phyloP scores from a whole-genome alignment of 2,329 filamentous ascomycete genomes.

The Exophiala viscosa region DNA sequence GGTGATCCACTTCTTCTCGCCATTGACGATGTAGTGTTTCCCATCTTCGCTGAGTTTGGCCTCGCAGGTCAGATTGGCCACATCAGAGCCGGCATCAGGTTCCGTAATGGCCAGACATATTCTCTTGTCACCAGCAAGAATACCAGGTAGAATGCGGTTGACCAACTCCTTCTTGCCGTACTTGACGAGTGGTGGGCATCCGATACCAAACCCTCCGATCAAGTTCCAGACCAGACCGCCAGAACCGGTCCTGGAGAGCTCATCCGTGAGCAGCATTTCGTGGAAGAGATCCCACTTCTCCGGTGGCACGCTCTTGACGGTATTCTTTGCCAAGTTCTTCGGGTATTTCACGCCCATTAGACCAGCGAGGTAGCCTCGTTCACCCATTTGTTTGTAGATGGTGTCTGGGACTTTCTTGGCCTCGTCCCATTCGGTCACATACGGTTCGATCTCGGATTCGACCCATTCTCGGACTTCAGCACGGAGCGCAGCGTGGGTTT shows the following conservation, averaged over 20 bases:
- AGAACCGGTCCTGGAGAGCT: slow-evolving; percentile 81
- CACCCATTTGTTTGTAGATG: slow-evolving; percentile 94
- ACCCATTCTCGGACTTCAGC: slow-evolving; percentile 91
- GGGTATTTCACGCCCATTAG: slow-evolving; percentile 78
- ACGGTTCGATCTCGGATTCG: slow-evolving; percentile 80
- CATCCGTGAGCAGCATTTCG: slow-evolving; percentile 91
- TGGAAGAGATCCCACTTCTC: slow-evolving; percentile 99
- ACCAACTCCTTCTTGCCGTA: slow-evolving; percentile 82
- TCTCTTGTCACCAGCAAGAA: slow-evolving; percentile 88
- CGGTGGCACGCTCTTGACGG: slow-evolving; percentile 71
- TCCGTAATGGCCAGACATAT: slow-evolving; percentile 98
- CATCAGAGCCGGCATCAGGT: slow-evolving; percentile 89
- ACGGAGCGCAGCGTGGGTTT: slow-evolving; percentile 85
- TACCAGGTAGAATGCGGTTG: slow-evolving; percentile 81
- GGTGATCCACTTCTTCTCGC: slow-evolving; percentile 95
- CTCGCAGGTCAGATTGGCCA: slow-evolving; percentile 92
- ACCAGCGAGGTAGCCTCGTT: slow-evolving; percentile 86
- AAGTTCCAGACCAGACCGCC: slow-evolving; percentile 97
- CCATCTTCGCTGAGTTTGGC: slow-evolving; percentile 92
- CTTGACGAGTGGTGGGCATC: slow-evolving; percentile 85
- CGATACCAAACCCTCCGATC: slow-evolving; percentile 94
- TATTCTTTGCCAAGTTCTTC: slow-evolving; percentile 65
- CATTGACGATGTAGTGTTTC: slow-evolving; percentile 77
- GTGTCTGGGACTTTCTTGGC: slow-evolving; percentile 80
- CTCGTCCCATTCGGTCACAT: slow-evolving; percentile 96